Evolutionary conservation across 2,329 filamentous ascomycete species (phyloP).

Genomic region (Aspergillus vadensis): DNA sequence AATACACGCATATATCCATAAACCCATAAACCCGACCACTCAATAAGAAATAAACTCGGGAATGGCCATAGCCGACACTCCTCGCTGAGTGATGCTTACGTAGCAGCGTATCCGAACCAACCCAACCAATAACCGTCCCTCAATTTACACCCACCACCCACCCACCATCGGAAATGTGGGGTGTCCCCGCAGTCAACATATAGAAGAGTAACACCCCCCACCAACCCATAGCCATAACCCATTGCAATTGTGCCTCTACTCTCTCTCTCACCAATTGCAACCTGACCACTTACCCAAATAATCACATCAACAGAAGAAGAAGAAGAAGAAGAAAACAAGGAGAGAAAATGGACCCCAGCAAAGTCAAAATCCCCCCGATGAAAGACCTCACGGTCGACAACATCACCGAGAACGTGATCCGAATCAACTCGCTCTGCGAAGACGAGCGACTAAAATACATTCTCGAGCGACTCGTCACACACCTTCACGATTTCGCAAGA

Average conservation of each 20-base stretch:
- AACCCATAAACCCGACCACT: no score
- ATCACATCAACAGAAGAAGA: background rate
- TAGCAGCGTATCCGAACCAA: background rate
- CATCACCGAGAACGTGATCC: conserved; percentile 74
- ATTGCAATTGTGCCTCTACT: background rate
- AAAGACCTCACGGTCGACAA: conserved; percentile 77
- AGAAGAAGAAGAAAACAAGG: background rate
- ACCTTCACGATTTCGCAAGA: conserved; percentile 79
- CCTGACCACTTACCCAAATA: background rate
- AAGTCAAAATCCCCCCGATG: conserved; percentile 49
- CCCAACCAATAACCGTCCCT: background rate
- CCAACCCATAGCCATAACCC: no score
- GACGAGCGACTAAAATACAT: conserved; percentile 70
- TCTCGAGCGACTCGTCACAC: conserved; percentile 71
- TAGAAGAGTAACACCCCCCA: no score
- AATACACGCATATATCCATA: no score
- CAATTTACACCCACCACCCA: background rate
- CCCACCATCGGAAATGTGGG: background rate
- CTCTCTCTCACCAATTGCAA: background rate
- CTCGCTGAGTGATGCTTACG: conserved; percentile 8
- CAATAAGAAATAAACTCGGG: background rate
- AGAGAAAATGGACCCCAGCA: conserved; percentile 43
- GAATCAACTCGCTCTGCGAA: conserved; percentile 70
- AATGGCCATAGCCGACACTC: conserved; percentile 5
- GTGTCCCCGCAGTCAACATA: background rate